Evolutionary conservation across 2,329 filamentous ascomycete genomes (phyloP).

Genomic region (Gremmenia infestans): DNA sequence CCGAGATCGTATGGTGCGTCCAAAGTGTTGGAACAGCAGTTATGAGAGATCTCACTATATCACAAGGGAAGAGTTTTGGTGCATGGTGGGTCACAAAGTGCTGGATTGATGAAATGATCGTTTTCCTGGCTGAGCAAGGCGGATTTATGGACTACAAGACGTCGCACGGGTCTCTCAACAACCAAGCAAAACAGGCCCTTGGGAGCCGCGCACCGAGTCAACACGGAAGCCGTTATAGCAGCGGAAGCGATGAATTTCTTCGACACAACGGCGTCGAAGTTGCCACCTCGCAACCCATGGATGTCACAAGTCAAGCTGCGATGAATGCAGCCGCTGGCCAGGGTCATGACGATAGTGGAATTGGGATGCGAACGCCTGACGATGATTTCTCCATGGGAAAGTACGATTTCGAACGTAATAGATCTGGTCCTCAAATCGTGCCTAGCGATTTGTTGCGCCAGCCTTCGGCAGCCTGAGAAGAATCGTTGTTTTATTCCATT

Average conservation of each 20-base stretch:
- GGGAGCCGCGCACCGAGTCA: constrained; percentile 23
- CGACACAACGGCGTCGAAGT: constrained; percentile 16
- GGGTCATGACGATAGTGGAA: constrained; percentile 67
- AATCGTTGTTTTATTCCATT: not conserved
- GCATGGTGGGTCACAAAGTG: constrained; percentile 95
- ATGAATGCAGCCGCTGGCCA: constrained; percentile 46
- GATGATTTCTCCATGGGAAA: constrained; percentile 60
- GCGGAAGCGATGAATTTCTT: constrained; percentile 29
- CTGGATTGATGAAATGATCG: constrained; percentile 90
- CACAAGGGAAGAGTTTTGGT: constrained; percentile 75
- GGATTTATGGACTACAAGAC: constrained; percentile 69
- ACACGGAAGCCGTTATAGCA: constrained; percentile 28
- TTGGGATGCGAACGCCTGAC: constrained; percentile 64
- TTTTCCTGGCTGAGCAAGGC: constrained; percentile 83
- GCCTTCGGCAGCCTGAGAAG: constrained; percentile 12
- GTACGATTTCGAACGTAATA: constrained; percentile 40
- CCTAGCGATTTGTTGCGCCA: constrained; percentile 18
- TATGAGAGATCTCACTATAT: constrained; percentile 75
- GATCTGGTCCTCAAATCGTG: constrained; percentile 19
- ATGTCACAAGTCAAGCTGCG: constrained; percentile 39
- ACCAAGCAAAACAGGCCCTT: constrained; percentile 18
- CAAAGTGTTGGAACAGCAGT: constrained; percentile 71
- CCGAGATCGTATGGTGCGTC: constrained; percentile 71
- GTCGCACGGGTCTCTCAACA: constrained; percentile 32
- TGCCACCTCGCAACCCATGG: constrained; percentile 29